Conservation (phyloP, 2,329 filamentous ascomycete species). For the Mycogone perniciosa region DNA sequence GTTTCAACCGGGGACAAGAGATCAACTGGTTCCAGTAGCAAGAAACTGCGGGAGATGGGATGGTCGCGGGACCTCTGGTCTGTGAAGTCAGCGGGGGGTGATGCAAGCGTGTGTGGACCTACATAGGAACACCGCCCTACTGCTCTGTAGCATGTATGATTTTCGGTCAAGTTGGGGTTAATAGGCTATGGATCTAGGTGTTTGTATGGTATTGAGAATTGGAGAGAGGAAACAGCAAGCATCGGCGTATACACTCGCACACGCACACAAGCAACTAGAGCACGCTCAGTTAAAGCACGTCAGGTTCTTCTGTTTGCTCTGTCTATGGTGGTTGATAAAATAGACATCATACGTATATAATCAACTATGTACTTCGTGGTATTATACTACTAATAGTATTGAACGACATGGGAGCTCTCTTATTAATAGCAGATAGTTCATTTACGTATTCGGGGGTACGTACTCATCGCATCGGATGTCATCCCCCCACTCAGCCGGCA, state of each 20-base stretch:
- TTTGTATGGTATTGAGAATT: neutral
- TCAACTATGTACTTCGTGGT: neutral
- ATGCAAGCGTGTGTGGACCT: constrained; percentile 4
- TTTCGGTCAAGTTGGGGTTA: constrained; percentile 7
- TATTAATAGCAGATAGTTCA: no score
- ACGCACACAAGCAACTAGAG: neutral
- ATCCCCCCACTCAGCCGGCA: neutral
- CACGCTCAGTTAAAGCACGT: neutral
- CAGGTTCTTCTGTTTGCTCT: neutral
- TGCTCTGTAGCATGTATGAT: constrained; percentile 5
- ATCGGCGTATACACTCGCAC: neutral
- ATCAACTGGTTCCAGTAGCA: constrained; percentile 42
- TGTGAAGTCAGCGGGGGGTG: constrained; percentile 31
- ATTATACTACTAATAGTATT: neutral
- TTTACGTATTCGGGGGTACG: neutral
- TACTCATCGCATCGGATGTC: neutral
- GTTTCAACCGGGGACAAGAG: constrained; percentile 51
- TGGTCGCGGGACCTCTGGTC: constrained; percentile 60
- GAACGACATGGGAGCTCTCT: neutral
- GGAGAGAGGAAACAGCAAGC: neutral
- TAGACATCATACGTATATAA: neutral
- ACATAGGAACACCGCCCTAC: neutral
- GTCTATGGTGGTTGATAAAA: neutral
- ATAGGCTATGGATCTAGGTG: neutral
- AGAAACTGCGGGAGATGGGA: constrained; percentile 55